phyloP scores from a whole-genome alignment of 1,139 yeast species.

The Nakaseomyces uthaithaninus region DNA sequence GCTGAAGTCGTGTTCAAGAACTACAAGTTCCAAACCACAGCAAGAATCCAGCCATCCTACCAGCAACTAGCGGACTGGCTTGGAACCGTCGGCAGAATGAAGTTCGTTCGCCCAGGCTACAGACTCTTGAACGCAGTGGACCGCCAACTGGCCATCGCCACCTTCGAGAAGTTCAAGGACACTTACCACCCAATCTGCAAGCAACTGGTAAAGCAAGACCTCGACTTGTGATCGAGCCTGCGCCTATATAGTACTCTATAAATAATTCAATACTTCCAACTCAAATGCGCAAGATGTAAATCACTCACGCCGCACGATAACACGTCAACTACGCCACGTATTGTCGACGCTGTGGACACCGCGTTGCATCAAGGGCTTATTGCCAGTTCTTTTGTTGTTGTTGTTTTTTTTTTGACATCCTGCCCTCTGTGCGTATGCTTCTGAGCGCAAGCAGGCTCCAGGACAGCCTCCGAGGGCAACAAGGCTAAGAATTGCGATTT shows the following conservation, averaged over 20 bases:
- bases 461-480: no score
- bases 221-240: constrained; percentile 32
- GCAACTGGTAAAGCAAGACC: constrained; percentile 68
- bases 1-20: constrained; percentile 79
- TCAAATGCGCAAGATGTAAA: no score
- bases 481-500: not conserved
- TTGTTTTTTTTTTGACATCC: no score
- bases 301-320: no score
- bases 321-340: no score
- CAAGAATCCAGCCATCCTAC: constrained; percentile 41
- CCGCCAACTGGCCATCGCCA: constrained; percentile 53
- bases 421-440: no score
- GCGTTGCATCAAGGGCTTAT: no score
- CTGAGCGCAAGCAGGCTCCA: no score
- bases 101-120: constrained; percentile 84
- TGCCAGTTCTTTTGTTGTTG: no score
- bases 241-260: not conserved
- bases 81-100: constrained; percentile 91
- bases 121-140: constrained; percentile 56
- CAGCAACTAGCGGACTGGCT: constrained; percentile 65
- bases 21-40: constrained; percentile 54
- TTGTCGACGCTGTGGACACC: no score
- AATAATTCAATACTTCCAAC: no score
- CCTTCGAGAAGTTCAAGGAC: constrained; percentile 50
- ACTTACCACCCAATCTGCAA: constrained; percentile 83